Conservation (phyloP, 495 filamentous ascomycete species). For the Penicillium waksmanii region DNA sequence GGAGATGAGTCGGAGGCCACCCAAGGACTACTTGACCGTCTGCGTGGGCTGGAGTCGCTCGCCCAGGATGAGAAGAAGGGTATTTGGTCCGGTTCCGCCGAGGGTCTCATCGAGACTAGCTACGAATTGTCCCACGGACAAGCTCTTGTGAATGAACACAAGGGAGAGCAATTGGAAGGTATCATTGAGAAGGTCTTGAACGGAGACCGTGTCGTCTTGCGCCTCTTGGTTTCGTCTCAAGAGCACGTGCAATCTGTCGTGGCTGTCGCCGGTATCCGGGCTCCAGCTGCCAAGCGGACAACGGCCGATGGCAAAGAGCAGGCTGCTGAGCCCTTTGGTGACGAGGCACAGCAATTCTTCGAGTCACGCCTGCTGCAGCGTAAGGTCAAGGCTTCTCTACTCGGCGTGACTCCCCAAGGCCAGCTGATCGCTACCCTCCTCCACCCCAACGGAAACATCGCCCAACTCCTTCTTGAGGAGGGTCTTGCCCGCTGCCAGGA, state of each 20-base stretch:
- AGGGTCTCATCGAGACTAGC: constrained; percentile 68
- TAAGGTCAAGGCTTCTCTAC: constrained; percentile 74
- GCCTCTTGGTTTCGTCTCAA: constrained; percentile 73
- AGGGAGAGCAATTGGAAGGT: constrained; percentile 75
- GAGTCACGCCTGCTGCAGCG: constrained; percentile 85
- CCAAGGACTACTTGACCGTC: constrained; percentile 68
- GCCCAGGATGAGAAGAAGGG: constrained; percentile 79
- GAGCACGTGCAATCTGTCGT: constrained; percentile 84
- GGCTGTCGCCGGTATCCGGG: constrained; percentile 85
- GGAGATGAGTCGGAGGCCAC: constrained; percentile 82
- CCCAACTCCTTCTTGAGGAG: constrained; percentile 81
- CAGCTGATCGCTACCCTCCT: constrained; percentile 80
- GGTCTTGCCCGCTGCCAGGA: constrained; percentile 92
- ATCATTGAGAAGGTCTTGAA: constrained; percentile 87
- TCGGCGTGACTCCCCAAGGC: constrained; percentile 84
- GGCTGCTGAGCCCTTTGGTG: constrained; percentile 83
- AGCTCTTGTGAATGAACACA: constrained; percentile 72
- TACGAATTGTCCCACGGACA: constrained; percentile 78
- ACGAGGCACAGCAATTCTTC: constrained; percentile 83
- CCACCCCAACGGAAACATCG: constrained; percentile 90
- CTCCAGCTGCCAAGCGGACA: constrained; percentile 81
- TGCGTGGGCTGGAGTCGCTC: constrained; percentile 76
- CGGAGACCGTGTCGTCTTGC: constrained; percentile 86
- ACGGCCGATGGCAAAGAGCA: constrained; percentile 78
- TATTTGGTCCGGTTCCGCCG: constrained; percentile 64